These are phyloP conservation scores for Zygoascus sp. DNA, from an alignment of 1,139 yeast genomes.

Conservation along the genomic window DNA sequence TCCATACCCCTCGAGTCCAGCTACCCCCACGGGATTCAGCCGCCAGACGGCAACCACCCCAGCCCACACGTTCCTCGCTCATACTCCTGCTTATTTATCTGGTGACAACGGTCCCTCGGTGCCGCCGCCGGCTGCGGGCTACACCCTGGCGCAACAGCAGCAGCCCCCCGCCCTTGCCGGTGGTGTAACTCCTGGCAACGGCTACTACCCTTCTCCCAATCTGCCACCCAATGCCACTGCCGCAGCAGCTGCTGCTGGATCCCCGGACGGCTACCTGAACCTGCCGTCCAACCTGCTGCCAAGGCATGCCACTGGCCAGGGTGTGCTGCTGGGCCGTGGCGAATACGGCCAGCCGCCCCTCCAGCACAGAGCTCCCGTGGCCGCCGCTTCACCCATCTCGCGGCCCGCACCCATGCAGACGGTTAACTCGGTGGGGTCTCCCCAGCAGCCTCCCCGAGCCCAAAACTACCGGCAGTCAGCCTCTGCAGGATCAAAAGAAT, in stretches of 20 bases:
- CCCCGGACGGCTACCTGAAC: conserved; percentile 13
- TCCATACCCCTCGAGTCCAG: conserved; percentile 10
- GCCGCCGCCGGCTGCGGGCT: conserved; percentile 13
- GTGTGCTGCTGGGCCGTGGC: conserved; percentile 12
- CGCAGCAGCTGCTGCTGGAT: conserved; percentile 13
- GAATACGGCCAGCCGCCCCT: conserved; percentile 8
- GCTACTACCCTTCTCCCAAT: conserved; percentile 11
- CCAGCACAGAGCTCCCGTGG: conserved; percentile 11
- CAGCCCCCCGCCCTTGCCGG: no score
- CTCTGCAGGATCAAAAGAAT: conserved; percentile 19
- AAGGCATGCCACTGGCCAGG: conserved; percentile 14
- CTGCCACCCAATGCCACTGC: conserved; percentile 15
- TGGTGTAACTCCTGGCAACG: no score
- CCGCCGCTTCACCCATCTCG: conserved; percentile 12
- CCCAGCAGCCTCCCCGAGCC: conserved; percentile 10
- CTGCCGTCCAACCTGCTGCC: conserved; percentile 14
- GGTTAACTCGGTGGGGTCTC: not conserved
- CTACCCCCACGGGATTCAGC: conserved; percentile 5
- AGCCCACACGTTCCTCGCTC: conserved; percentile 18
- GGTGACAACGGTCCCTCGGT: conserved; percentile 11
- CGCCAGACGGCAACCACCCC: conserved; percentile 10
- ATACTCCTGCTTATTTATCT: conserved; percentile 19
- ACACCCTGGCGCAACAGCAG: conserved; percentile 16
- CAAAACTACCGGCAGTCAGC: conserved; percentile 11
- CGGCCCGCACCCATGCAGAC: conserved; percentile 4